Evolutionary conservation across 2,329 filamentous ascomycete genomes (phyloP), one percentile per base, ranked within the genome.

Genomic region (Pezicula radicicola): DNA sequence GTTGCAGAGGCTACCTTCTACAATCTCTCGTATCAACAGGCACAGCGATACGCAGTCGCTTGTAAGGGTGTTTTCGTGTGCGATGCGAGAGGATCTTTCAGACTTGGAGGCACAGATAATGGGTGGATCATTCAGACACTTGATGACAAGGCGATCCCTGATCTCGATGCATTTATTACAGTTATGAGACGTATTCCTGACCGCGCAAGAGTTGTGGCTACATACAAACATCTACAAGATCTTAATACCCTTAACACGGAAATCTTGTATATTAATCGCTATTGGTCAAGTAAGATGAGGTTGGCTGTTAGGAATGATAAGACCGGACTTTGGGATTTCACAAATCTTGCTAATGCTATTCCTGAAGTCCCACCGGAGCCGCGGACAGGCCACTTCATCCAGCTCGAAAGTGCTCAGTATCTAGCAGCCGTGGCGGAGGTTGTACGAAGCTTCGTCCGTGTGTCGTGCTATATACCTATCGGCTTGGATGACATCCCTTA

Each of bases 401-500:
- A 91, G 67, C 81, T 99, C 56, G 89, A 93, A 62, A 91, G 93
- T 60, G 88, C 93, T 54, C 88, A 88, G 53, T 88, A 97, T 66
- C 86, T 90, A 25, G 89, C 90, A 16, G 92, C 94, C n/a, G n/a
- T n/a, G n/a, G 91, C 92, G 2, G 91, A 96, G 60, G 83, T 99
- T 55, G 89, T 99, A 37, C 87, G 89, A 60, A 97, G 92, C 66
- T 97, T 99, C 67, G 93, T 99, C 25, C 88, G 94, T 37, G 88
- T 99, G 50, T 87, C 89, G 58, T 96, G 92, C 63, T 89, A 87
- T 21, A 93, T 99, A 86, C 94, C 94, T 0, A 76, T 99, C 56
- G 97, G 97, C 75, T 80, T 99, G 8, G 94, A 99, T 68, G 94
- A 94, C n/a, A 99, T 96, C 68, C 95, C 94, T 6, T 90, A 93